Evolutionary conservation across 495 filamentous ascomycete species (phyloP).

Genomic region (Penicillium herquei): DNA sequence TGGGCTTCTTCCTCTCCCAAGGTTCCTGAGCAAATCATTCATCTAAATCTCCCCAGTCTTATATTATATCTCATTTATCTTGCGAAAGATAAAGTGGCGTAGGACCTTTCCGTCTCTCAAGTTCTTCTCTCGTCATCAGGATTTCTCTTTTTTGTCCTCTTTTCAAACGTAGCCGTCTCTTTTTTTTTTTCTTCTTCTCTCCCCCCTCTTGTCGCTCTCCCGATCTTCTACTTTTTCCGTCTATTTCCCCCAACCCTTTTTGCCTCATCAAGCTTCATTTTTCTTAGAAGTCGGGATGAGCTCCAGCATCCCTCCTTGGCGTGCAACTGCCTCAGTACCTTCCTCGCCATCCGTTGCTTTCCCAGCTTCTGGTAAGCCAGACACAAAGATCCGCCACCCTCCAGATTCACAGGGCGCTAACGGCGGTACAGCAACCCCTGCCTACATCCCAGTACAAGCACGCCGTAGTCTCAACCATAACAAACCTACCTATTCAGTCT

Average conservation of each 20-base stretch:
- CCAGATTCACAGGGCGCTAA: slow-evolving; percentile 5
- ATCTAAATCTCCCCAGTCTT: background rate
- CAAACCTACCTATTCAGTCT: slow-evolving; percentile 19
- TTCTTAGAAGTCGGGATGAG: slow-evolving; percentile 33
- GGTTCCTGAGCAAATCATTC: background rate
- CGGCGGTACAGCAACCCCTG: slow-evolving; percentile 33
- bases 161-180: slow-evolving; percentile 19
- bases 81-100: slow-evolving; percentile 3
- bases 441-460: slow-evolving; percentile 52
- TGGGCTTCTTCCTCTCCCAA: background rate
- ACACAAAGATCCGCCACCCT: background rate
- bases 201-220: too few species aligned
- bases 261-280: slow-evolving; percentile 6
- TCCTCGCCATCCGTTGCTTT: slow-evolving; percentile 24
- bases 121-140: background rate
- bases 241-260: slow-evolving; percentile 10
- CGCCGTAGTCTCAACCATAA: slow-evolving; percentile 43
- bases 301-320: slow-evolving; percentile 45
- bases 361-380: slow-evolving; percentile 33
- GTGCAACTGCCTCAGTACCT: slow-evolving; percentile 34
- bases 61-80: background rate
- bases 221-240: slow-evolving; percentile 11
- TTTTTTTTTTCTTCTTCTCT: slow-evolving; percentile 4
- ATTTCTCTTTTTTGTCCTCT: background rate
- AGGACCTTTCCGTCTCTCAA: slow-evolving; percentile 3